phyloP scores from a whole-genome alignment of 73 alveolate genomes.

The Paramecium sonneborni region DNA sequence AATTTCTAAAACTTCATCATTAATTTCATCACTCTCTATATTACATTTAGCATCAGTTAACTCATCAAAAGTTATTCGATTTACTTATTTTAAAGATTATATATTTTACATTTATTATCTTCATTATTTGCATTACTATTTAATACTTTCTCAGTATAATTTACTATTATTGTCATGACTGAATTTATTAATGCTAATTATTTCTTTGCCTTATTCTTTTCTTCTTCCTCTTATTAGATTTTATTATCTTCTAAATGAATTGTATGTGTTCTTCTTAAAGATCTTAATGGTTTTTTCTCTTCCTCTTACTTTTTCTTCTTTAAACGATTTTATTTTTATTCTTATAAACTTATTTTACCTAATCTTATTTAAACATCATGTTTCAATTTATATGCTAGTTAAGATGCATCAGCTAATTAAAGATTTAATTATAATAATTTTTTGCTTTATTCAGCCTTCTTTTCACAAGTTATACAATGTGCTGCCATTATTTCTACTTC shows the following conservation, averaged over 20 bases:
- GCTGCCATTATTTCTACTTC: conserved; percentile 40
- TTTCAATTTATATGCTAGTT: conserved; percentile 19
- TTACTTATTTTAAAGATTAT: background rate
- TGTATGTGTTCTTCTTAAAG: conserved; percentile 47
- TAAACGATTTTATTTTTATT: background rate
- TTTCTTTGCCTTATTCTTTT: background rate
- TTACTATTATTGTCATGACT: conserved; percentile 2
- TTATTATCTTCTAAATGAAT: conserved; percentile 3
- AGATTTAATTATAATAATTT: conserved; percentile 28
- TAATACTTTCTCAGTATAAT: conserved; percentile 22
- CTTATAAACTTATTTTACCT: background rate
- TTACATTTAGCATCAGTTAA: background rate
- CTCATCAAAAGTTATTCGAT: background rate
- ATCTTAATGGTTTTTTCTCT: conserved; percentile 19
- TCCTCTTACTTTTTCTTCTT: conserved; percentile 25
- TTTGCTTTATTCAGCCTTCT: conserved; percentile 24
- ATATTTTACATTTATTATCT: background rate
- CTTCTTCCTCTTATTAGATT: background rate
- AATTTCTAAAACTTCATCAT: background rate
- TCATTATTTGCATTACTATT: conserved; percentile 34
- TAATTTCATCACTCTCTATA: background rate
- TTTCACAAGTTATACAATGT: conserved; percentile 50
- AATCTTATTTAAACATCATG: conserved; percentile 1
- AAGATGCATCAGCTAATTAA: background rate
- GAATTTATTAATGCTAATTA: background rate